Evolutionary conservation across 176 grass and related monocot genomes (phyloP), one percentile per base, ranked within the genome.

Genomic region (Cocos nucifera): DNA sequence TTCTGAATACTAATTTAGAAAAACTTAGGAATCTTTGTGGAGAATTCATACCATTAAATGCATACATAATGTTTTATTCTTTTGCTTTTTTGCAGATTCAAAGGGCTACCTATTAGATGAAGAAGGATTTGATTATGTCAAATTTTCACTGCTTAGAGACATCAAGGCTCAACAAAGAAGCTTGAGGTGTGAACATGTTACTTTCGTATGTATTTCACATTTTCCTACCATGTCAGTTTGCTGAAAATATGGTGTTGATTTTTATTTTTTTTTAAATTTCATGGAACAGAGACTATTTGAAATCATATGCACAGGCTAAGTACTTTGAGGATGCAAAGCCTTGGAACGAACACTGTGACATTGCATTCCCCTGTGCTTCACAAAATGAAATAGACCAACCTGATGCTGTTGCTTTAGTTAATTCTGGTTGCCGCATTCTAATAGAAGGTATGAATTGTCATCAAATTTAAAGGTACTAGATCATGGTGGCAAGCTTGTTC

Each of bases 51-150:
- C 35, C 35, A 14, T 44, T 44, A 44, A 14, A 44, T 44, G 35
- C 5, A 32, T 4, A 56, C 22, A 19, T 49, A 49, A 24, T 48
- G 15, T 21, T 19, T 50, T 15, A 6, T 22, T 23, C 28, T 22
- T 5, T 24, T 64, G 4, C 4, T 23, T 51, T 18, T 50, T 71
- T 79, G 52, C 74, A 98, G 94, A 98, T 93, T 98, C 88, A 15
- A 92, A 84, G 71, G 94, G 94, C 15, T 98, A 93, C 86, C 69
- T 98, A 56, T 68, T 92, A 30, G 94, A 98, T 69, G 79, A 77
- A 74, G 88, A 98, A 49, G 94, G 94, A 50, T 88, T 98, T 67
- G 94, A 98, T 78, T 98, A 86, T 81, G 75, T 89, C 56, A 98
- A 98, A 81, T 86, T 89, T 65, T 86, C 94, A 7, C 77, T 93